Evolutionary conservation across 2,329 filamentous ascomycete species (phyloP), one percentile per base, ranked within the genome.

Genomic region (Dactylellina drechsleri): DNA sequence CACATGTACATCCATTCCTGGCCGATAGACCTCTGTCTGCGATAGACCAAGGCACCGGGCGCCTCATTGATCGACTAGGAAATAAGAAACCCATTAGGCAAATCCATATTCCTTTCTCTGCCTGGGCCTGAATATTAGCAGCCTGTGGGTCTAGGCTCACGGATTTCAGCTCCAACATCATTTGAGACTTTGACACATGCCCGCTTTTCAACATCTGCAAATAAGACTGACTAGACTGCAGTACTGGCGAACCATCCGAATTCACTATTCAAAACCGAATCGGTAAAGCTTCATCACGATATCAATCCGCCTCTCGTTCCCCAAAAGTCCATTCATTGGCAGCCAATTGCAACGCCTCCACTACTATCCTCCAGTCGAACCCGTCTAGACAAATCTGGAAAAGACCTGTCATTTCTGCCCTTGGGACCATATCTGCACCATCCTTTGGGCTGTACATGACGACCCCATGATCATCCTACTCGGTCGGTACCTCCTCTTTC

Each of bases 361-460:
- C 10, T 13, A 16, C 26, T 20, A 43, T 54, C n/a, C 52, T 54
- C 43, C 52, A 23, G 64, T 41, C 13, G 23, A 62, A 16, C 58
- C 16, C n/a, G 45, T 50, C 59, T 49, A 59, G 53, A 65, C 66
- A 31, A 71, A 71, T 64, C 31, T 59, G 61, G 66, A 62, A 71
- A 71, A 65, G 59, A 59, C 66, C 66, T 40, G 66, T 65, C 40
- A 40, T 43, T 20, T 50, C 16, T 62, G 66, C 47, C 40, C 66
- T 62, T 59, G 58, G 52, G 66, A 71, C 59, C 66, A 64, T 52
- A 52, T 49, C 41, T 62, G 45, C 59, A 53, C 18, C 59, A 50
- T 71, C 66, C 58, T 71, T 71, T 65, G 53, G 66, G 66, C 53
- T 59, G 66, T 70, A 70, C 57, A 57, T 20, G 28, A 26, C 23